phyloP scores from a whole-genome alignment of 2,329 filamentous ascomycete species.

The Penicillium janthinellum region DNA sequence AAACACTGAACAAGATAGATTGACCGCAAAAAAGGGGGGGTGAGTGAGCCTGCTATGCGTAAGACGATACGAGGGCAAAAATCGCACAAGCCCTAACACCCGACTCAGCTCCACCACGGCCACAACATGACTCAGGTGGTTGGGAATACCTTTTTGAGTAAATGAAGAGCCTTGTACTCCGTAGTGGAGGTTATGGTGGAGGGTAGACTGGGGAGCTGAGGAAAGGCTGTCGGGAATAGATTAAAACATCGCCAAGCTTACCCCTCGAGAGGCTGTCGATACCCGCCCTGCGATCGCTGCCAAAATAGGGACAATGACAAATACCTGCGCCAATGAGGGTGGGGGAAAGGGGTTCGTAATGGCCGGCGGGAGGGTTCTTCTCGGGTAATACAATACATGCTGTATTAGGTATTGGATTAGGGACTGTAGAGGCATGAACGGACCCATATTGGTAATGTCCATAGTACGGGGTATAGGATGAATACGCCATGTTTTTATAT shows the following conservation, averaged over 20 bases:
- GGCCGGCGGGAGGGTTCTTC: no score
- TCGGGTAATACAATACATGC: not conserved
- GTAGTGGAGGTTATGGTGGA: not conserved
- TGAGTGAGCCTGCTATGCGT: not conserved
- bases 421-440: no score
- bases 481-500: not conserved
- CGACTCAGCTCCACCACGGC: not conserved
- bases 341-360: conserved; percentile 4
- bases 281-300: conserved; percentile 22
- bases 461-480: not conserved
- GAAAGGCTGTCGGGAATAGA: conserved; percentile 21
- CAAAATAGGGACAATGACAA: conserved; percentile 25
- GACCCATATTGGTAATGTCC: no score
- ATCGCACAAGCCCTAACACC: not conserved
- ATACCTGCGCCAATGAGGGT: conserved; percentile 24
- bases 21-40: not conserved
- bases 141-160: not conserved
- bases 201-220: not conserved
- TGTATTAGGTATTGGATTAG: not conserved
- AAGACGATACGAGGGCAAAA: not conserved
- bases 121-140: not conserved
- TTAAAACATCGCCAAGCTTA: conserved; percentile 17
- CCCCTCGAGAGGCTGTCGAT: conserved; percentile 9
- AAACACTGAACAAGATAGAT: not conserved
- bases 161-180: not conserved